Evolutionary conservation across 805 yeast genomes (phyloP).

Genomic region (Nakazawaea populi): DNA sequence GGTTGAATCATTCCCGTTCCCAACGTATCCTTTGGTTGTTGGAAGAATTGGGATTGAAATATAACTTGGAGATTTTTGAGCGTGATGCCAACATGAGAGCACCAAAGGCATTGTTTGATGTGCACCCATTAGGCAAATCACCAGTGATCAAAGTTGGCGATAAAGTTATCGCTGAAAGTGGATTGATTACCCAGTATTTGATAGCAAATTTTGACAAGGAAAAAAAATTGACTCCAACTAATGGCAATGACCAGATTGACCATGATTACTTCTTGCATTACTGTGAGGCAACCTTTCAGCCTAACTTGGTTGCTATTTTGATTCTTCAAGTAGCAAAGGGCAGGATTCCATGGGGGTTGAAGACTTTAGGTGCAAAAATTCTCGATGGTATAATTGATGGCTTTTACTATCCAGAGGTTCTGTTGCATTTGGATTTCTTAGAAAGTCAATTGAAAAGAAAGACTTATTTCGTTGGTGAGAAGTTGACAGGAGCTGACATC

Average conservation of each 20-base stretch:
- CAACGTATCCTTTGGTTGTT: slow-evolving; percentile 59
- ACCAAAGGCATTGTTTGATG: slow-evolving; percentile 39
- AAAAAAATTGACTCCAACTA: slow-evolving; percentile 30
- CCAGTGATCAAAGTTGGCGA: slow-evolving; percentile 51
- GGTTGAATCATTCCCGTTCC: slow-evolving; percentile 53
- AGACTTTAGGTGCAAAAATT: slow-evolving; percentile 35
- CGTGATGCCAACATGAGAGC: slow-evolving; percentile 45
- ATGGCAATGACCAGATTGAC: slow-evolving; percentile 32
- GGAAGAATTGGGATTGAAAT: slow-evolving; percentile 53
- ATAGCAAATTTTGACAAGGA: slow-evolving; percentile 41
- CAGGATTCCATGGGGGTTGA: slow-evolving; percentile 42
- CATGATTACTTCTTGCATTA: slow-evolving; percentile 50
- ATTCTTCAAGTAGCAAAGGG: slow-evolving; percentile 31
- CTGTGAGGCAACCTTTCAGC: slow-evolving; percentile 59
- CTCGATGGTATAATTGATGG: slow-evolving; percentile 40
- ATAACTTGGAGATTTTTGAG: slow-evolving; percentile 45
- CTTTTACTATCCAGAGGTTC: slow-evolving; percentile 44
- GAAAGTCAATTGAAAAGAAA: slow-evolving; percentile 32
- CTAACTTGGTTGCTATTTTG: slow-evolving; percentile 24
- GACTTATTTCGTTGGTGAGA: slow-evolving; percentile 41
- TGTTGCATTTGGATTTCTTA: slow-evolving; percentile 30
- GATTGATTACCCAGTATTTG: slow-evolving; percentile 49
- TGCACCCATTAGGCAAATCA: slow-evolving; percentile 60
- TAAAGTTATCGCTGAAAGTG: slow-evolving; percentile 48
- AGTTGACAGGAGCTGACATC: slow-evolving; percentile 53